phyloP scores from a whole-genome alignment of 2,329 filamentous ascomycete species.

The Fusarium proliferatum region DNA sequence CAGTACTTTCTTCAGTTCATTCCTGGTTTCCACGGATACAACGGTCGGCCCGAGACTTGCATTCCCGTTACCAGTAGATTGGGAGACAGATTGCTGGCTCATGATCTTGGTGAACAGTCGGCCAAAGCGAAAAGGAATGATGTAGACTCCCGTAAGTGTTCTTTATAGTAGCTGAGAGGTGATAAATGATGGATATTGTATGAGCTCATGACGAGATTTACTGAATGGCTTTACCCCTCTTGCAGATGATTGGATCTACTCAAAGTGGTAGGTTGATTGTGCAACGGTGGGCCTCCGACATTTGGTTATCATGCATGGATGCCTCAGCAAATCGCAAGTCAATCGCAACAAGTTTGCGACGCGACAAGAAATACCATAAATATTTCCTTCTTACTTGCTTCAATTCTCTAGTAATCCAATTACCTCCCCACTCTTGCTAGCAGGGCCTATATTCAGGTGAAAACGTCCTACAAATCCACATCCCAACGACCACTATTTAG shows the following conservation, averaged over 20 bases:
- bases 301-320: not conserved
- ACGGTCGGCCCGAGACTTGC: rapidly evolving
- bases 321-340: not conserved
- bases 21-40: not conserved
- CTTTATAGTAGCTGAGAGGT: too few relatives aligned
- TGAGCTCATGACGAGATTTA: not conserved
- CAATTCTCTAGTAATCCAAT: rapidly evolving
- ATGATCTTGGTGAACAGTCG: not conserved
- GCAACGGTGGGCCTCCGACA: too few relatives aligned
- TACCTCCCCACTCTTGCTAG: rapidly evolving
- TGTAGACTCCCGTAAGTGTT: not conserved
- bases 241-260: not conserved
- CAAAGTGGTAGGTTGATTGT: not conserved
- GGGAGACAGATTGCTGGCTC: not conserved
- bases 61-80: not conserved
- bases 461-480: too few relatives aligned
- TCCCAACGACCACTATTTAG: rapidly evolving
- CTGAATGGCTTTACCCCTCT: not conserved
- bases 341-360: not conserved
- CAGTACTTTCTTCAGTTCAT: not conserved
- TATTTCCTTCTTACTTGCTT: rapidly evolving
- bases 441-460: rapidly evolving
- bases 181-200: not conserved
- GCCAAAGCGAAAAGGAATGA: too few relatives aligned
- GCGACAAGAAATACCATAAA: too few relatives aligned